Evolutionary conservation across 805 yeast species (phyloP).

Genomic region (Pichia occidentalis): DNA sequence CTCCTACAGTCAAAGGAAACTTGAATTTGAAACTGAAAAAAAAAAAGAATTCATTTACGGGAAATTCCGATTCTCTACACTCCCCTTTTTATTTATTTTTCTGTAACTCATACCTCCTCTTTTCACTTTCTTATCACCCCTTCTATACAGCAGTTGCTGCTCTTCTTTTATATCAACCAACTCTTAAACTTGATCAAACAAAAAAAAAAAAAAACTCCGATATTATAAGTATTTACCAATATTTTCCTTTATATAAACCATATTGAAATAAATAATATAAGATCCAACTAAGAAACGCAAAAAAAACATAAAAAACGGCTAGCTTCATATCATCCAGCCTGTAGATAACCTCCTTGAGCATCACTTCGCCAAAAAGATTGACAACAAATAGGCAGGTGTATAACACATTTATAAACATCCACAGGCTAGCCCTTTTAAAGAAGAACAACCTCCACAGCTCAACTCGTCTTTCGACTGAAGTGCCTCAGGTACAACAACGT

Average conservation of each 20-base stretch:
- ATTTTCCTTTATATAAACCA: too few species aligned
- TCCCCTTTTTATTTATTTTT: too few species aligned
- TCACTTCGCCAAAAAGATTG: background rate
- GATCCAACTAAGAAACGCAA: slow-evolving; percentile 6
- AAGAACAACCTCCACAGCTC: slow-evolving; percentile 3
- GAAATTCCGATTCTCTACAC: background rate
- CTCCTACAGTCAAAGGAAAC: background rate
- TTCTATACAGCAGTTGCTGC: background rate
- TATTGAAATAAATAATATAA: background rate
- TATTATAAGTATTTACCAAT: too few species aligned
- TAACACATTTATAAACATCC: slow-evolving; percentile 20
- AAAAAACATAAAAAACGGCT: slow-evolving; percentile 13
- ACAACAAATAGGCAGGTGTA: background rate
- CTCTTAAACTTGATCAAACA: too few species aligned
- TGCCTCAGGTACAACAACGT: background rate
- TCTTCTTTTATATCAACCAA: too few species aligned
- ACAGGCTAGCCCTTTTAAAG: slow-evolving; percentile 33
- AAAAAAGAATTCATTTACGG: too few species aligned
- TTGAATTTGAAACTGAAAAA: background rate
- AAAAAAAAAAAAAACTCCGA: too few species aligned
- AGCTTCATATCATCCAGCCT: slow-evolving; percentile 25
- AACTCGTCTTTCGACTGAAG: slow-evolving; percentile 13
- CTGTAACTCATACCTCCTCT: too few species aligned
- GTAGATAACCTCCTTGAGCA: slow-evolving; percentile 21
- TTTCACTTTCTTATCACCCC: background rate